Conservation (phyloP, 306 rosid species). For the Canavalia ensiformis region DNA sequence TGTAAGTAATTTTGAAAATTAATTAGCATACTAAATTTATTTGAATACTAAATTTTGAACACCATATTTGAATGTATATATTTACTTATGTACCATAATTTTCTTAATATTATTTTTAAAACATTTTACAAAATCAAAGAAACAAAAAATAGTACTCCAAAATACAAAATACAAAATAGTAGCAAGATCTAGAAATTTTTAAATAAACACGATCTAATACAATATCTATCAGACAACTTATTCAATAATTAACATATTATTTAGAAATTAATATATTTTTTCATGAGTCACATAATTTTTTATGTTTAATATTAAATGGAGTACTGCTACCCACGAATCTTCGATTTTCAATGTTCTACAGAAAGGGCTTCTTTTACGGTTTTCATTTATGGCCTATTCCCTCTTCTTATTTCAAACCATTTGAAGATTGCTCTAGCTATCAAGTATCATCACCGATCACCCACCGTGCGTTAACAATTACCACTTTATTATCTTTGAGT, state of each 20-base stretch:
- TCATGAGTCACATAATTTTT: conserved; percentile 18
- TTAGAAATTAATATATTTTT: not conserved
- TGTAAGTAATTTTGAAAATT: not conserved
- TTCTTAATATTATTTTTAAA: no score
- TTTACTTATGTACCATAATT: no score
- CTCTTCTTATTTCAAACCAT: conserved; percentile 32
- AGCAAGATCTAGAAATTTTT: not conserved
- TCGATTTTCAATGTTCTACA: conserved; percentile 25
- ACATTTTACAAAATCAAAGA: no score
- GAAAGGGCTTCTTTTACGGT: not conserved
- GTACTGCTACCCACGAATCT: conserved; percentile 42
- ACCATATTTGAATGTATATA: no score
- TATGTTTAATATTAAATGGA: not conserved
- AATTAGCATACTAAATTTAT: not conserved
- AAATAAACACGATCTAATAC: conserved; percentile 13
- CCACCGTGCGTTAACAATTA: no score
- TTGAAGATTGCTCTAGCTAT: conserved; percentile 24
- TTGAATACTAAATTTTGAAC: no score
- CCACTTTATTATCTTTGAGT: not conserved
- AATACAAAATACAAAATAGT: no score
- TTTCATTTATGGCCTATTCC: conserved; percentile 31
- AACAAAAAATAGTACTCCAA: no score
- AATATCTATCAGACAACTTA: not conserved
- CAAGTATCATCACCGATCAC: conserved; percentile 1
- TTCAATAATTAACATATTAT: conserved; percentile 6